Conservation (phyloP, 169 alveolate genomes). For the Theileria equi region DNA sequence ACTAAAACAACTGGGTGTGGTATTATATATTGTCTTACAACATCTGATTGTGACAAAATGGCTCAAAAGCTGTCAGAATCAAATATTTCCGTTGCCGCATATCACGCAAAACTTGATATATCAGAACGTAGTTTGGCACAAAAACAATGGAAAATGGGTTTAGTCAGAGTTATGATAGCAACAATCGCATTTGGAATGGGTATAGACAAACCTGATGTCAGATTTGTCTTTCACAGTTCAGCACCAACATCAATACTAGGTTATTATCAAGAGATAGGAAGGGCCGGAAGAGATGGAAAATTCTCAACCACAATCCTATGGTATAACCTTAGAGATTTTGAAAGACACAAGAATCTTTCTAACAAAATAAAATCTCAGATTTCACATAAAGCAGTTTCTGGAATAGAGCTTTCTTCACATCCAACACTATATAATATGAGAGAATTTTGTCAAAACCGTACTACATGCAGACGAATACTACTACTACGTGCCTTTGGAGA, state of each 20-base stretch:
- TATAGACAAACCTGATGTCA: slow-evolving; percentile 95
- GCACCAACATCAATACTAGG: slow-evolving; percentile 93
- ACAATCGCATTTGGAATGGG: slow-evolving; percentile 99
- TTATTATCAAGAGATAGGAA: slow-evolving; percentile 95
- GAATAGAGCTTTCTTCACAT: slow-evolving; percentile 1
- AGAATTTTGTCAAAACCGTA: slow-evolving; percentile 54
- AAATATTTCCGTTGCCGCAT: slow-evolving; percentile 78
- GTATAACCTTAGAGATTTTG: slow-evolving; percentile 72
- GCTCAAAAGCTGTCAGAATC: slow-evolving; percentile 80
- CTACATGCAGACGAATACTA: slow-evolving; percentile 46
- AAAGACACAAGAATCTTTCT: slow-evolving; percentile 52
- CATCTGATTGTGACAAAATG: slow-evolving; percentile 91
- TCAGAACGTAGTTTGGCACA: slow-evolving; percentile 77
- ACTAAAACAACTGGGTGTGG: slow-evolving; percentile 61
- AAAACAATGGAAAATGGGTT: slow-evolving; percentile 89
- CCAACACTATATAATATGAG: slow-evolving; percentile 33
- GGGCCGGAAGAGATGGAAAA: slow-evolving; percentile 98
- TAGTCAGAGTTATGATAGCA: slow-evolving; percentile 91
- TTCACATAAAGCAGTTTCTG: not conserved
- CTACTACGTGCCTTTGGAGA: slow-evolving; percentile 58
- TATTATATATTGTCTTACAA: slow-evolving; percentile 90
- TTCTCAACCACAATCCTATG: slow-evolving; percentile 74
- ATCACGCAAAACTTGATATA: slow-evolving; percentile 80
- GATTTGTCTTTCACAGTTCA: slow-evolving; percentile 93
- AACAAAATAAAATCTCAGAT: not conserved